Base-by-base conservation (phyloP, 139 green algal species). In the Eudorina sp. region DNA sequence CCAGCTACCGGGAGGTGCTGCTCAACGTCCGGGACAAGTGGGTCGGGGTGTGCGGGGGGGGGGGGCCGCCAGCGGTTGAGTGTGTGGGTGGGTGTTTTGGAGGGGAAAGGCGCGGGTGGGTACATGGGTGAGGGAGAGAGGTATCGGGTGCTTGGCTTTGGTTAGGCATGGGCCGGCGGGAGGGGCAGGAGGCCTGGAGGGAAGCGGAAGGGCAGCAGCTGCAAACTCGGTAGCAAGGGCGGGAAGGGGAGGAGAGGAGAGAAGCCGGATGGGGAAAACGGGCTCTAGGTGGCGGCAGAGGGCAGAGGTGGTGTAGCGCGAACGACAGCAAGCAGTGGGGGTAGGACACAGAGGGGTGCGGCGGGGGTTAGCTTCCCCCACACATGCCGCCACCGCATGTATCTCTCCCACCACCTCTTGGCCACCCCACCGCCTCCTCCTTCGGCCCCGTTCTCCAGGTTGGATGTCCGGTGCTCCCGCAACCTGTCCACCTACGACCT, bases 401-500 rank as follows among this genome's bases (percentile, higher is more conserved):
- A n/a, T n/a, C 69, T 53, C 34, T 41, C 14, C 6, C 34, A n/a
- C 72, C 21, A 4, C 40, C 41, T 36, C 3, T 79, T 79, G 13
- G 29, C 36, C 21, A 14, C 31, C 18, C 36, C 68, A 9, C 62
- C 62, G 62, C 23, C 31, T 34, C 62, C 13, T 34, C 62, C 19
- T 34, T 72, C 23, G 1, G 2, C 19, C 21, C 62, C 62, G 21
- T 34, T 29, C 4, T 31, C 60, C 79, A 95, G 93, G 80, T 83
- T 96, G 75, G 85, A 86, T 18, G 90, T 97, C 16, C 81, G 84
- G 40, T 97, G 95, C 93, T 92, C 85, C n/a, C 62, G 55, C 64
- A 92, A 92, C 75, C 86, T 97, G 31, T 38, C 89, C 3, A 97
- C 96, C 0, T 83, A 90, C 72, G 96, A 99, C 84, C 89, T 99